Base-by-base conservation (phyloP, 1,284 basidiomycete genomes). In the Ceratobasidium sp. region DNA sequence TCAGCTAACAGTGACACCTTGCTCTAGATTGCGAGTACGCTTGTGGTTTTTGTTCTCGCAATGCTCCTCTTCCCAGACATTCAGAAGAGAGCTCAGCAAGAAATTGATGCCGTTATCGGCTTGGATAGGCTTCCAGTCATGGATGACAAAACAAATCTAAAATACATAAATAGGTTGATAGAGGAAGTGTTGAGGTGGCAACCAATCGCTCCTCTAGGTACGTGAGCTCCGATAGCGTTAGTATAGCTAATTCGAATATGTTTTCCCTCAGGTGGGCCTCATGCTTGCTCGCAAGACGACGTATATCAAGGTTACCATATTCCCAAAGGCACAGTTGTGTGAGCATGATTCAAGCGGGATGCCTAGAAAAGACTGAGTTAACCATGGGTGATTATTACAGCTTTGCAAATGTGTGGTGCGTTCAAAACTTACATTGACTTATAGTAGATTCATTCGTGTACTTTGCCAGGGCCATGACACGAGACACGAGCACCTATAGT, bases 171-270 rank as follows among this genome's bases (percentile, higher is more conserved):
- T 28, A 56, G 71, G 2, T 13, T 80, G 26, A 26, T 80, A 3
- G 44, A 76, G 18, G 79, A 80, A 51, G 44, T 58, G 3, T 20
- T 80, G 39, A n/a, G 79, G 20, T 80, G 77, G 79, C 26, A 53
- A 10, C 69, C 79, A 1, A 60, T 81, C 3, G 79, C 79, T 10
- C 75, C 79, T 20, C 70, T 81, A n/a, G 80, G 82, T 70, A 60
- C 9, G 73, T 51, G 49, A 51, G n/a, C 49, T 42, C 28, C 46
- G 12, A n/a, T 20, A 18, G 12, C 3, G 5, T 51, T 33, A 33
- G 49, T 51, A 6, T 51, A 6, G n/a, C n/a, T 51, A 1, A 4
- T 51, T 5, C 15, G 18, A 18, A 51, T 20, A 15, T 73, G 39
- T 66, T 51, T 49, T 49, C 46, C 46, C 46, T 51, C 18, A 60